Evolutionary conservation across 1,284 basidiomycete species (phyloP).

Genomic region (Amylostereum chailletii): DNA sequence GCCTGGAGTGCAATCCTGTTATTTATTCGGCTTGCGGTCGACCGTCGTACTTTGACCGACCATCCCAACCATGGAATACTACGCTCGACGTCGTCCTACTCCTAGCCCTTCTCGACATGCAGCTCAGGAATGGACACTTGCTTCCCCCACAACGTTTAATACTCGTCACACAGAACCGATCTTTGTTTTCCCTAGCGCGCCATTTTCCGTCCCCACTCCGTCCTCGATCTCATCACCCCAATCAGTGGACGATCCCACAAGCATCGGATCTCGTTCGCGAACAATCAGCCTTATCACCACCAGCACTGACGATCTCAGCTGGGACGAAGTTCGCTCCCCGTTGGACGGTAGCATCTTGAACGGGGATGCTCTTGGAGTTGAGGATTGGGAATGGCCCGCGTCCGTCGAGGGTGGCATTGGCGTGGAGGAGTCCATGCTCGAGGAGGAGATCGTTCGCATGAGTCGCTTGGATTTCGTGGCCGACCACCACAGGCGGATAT

Average conservation of each 20-base stretch:
- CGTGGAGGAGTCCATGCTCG: conserved; percentile 16
- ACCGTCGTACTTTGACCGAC: not conserved
- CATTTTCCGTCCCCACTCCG: too few relatives aligned
- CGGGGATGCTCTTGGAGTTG: conserved; percentile 14
- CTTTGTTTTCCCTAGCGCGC: too few relatives aligned
- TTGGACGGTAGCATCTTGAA: not conserved
- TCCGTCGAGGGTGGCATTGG: conserved; percentile 8
- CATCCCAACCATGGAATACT: conserved; percentile 3
- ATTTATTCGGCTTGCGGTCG: not conserved
- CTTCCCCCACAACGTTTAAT: not conserved
- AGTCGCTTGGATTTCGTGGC: conserved; percentile 14
- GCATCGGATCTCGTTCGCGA: conserved; percentile 4
- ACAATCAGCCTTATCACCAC: conserved; percentile 5
- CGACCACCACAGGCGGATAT: conserved; percentile 4
- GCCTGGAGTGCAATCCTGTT: not conserved
- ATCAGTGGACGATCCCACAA: not conserved
- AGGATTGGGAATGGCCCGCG: conserved; percentile 19
- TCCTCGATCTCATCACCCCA: not conserved
- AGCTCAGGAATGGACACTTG: not conserved
- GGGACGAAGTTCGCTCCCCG: conserved; percentile 3
- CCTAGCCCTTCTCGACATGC: not conserved
- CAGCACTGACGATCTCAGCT: not conserved
- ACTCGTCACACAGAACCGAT: too few relatives aligned
- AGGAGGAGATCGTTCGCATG: conserved; percentile 18
- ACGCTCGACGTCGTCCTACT: not conserved